These are phyloP conservation scores for Beauveria rudraprayagi DNA, from an alignment of 2,329 filamentous ascomycete species.

Conservation along the genomic window DNA sequence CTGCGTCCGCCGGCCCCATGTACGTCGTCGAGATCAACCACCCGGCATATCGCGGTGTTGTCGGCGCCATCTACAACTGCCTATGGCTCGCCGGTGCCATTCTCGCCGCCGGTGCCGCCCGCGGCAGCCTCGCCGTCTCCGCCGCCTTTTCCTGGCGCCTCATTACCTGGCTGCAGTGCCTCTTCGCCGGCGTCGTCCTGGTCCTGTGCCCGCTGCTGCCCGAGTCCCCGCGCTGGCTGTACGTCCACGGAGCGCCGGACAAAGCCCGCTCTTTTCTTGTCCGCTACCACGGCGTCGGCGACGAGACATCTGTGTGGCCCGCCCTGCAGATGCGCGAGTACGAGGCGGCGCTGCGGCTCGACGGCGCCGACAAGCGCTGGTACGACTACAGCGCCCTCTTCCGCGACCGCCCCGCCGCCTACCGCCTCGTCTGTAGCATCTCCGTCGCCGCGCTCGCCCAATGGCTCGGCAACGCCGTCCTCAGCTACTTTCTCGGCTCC, in stretches of 20 bases:
- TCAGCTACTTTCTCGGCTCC: slow-evolving; percentile 39
- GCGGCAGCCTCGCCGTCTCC: slow-evolving; percentile 28
- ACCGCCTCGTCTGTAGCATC: slow-evolving; percentile 36
- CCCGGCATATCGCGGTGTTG: slow-evolving; percentile 51
- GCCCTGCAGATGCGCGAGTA: slow-evolving; percentile 34
- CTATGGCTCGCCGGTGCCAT: slow-evolving; percentile 34
- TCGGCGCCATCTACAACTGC: slow-evolving; percentile 18
- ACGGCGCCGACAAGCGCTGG: slow-evolving; percentile 39
- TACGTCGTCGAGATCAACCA: slow-evolving; percentile 57
- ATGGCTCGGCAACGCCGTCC: slow-evolving; percentile 29
- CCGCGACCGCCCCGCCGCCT: slow-evolving; percentile 28
- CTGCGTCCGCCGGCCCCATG: slow-evolving; percentile 51
- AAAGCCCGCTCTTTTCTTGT: slow-evolving; percentile 24
- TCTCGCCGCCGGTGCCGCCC: slow-evolving; percentile 36
- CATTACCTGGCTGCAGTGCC: slow-evolving; percentile 31
- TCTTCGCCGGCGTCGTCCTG: slow-evolving; percentile 30
- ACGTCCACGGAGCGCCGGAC: slow-evolving; percentile 26
- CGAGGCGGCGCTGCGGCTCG: slow-evolving; percentile 34
- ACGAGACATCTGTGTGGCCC: slow-evolving; percentile 25
- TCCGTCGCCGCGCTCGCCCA: slow-evolving; percentile 33
- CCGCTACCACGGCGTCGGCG: slow-evolving; percentile 36
- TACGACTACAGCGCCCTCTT: slow-evolving; percentile 41
- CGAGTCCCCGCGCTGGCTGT: slow-evolving; percentile 33
- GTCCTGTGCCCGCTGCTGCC: slow-evolving; percentile 24
- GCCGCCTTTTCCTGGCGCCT: slow-evolving; percentile 31